Evolutionary conservation across 352 stramenopile species (phyloP), one percentile per base, ranked within the genome.

Genomic region (Pythium diclinum): DNA sequence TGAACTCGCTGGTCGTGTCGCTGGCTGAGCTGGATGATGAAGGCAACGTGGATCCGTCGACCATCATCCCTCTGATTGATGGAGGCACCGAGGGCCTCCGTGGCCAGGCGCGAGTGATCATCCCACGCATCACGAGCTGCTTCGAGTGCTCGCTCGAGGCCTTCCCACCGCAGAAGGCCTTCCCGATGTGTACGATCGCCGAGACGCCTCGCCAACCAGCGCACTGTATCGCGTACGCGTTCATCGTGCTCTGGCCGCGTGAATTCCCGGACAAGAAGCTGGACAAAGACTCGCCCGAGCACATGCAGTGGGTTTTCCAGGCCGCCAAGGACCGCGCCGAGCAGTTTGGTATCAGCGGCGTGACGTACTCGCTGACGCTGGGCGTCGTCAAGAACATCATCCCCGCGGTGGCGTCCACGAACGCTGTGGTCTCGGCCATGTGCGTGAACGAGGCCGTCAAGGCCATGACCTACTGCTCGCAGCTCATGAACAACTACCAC

Each of bases 381-480:
- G 97, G 97, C 2, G 97, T 99, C 11, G 95, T 99, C 54, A 99
- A 99, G 81, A 98, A 99, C 73, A 99, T 99, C 64, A 99, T 99
- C 63, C 96, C 96, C 33, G 96, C 96, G 0, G 94, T 99, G 38
- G 96, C 96, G 4, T 98, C 89, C 42, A 99, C 96, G 21, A 99
- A 99, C 74, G 96, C 96, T 0, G 91, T 99, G 48, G 86, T 99
- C 44, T 87, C 94, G 60, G 96, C 94, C 59, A 95, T 96, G 61
- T 99, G 96, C 74, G 95, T 98, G 48, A 98, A 96, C 65, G 97
- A 99, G 73, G 95, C 92, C 13, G 69, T 99, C 44, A 99, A 99
- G 79, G 77, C 97, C 16, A 83, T 99, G 68, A 98, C 93, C 23
- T 99, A 98, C 81, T 95, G 81, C 68, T 97, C 85, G 46, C 95